Base-by-base conservation (phyloP, 805 yeast species). In the Pichia sporocuriosa region DNA sequence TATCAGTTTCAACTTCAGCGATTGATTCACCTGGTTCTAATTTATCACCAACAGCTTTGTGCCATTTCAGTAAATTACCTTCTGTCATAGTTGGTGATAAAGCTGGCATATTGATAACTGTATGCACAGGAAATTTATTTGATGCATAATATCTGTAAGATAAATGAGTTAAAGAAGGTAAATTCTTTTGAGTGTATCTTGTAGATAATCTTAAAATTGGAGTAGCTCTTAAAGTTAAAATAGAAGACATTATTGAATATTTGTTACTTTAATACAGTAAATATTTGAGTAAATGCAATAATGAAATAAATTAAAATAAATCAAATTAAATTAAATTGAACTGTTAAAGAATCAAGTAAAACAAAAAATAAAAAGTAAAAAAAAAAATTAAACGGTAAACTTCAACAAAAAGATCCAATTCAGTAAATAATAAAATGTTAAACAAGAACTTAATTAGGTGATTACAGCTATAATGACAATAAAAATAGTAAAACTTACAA, bases 71-170 rank as follows among this genome's bases (percentile, higher is more conserved):
- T 51, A 93, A 70, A 64, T 79, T 82, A 62, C 98, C 98, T 61
- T 85, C 90, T 47, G 96, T 84, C 99, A 93, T 93, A 41, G 99
- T 93, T 51, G 99, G 98, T n/a, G 97, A 90, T 57, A 93, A 72
- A 9, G 99, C 98, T 37, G 98, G 99, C 98, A 93, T 93, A 62
- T 81, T 82, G 56, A 93, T 87, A 58, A 93, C 80, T 46, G 84
- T 78, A 67, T 93, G 97, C 17, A 53, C 58, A 28, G 67, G 68
- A 51, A 57, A 63, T 35, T 61, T 59, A 9, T 23, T 10, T 39
- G 41, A 50, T 10, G 54, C 55, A 30, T 59, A 56, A 15, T 44
- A 44, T 53, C 58, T 55, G n/a, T 33, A 19, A 11, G 40, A 19
- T 5, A 30, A 29, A 6, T 43, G 39, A 20, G 47, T 35, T 8